phyloP scores from a whole-genome alignment of 2,329 filamentous ascomycete species.

The Xylaria sp. region DNA sequence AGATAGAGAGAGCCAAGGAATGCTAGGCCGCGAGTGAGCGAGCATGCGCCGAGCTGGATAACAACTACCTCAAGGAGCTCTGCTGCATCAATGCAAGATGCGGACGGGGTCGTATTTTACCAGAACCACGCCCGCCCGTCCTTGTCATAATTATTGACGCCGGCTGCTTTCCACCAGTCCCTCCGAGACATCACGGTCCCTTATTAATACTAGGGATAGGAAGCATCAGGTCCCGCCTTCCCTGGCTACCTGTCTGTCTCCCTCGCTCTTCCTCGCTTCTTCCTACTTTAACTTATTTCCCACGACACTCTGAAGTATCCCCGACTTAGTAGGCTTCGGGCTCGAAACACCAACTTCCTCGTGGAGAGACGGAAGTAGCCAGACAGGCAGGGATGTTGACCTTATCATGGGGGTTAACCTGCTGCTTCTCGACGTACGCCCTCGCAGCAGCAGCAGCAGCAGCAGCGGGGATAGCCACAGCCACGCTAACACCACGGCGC shows the following conservation, averaged over 20 bases:
- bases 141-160: not conserved
- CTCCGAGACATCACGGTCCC: not conserved
- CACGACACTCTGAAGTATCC: not conserved
- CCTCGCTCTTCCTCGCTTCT: not conserved
- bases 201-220: not conserved
- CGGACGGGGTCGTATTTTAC: too few relatives aligned
- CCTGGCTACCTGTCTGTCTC: not conserved
- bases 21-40: too few relatives aligned
- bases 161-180: not conserved
- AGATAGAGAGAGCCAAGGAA: too few relatives aligned
- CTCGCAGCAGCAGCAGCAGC: not conserved
- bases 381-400: slow-evolving; percentile 11
- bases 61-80: too few relatives aligned
- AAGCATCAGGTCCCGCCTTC: not conserved
- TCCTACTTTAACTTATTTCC: not conserved
- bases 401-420: slow-evolving; percentile 4
- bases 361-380: too few relatives aligned
- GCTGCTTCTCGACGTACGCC: slow-evolving; percentile 6
- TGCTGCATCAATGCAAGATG: too few relatives aligned
- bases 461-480: not conserved
- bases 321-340: not conserved
- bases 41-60: too few relatives aligned
- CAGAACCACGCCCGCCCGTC: too few relatives aligned
- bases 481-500: not conserved
- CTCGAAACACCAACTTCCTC: not conserved